phyloP scores from a whole-genome alignment of 2,329 filamentous ascomycete genomes.

The Capronia epimyces region DNA sequence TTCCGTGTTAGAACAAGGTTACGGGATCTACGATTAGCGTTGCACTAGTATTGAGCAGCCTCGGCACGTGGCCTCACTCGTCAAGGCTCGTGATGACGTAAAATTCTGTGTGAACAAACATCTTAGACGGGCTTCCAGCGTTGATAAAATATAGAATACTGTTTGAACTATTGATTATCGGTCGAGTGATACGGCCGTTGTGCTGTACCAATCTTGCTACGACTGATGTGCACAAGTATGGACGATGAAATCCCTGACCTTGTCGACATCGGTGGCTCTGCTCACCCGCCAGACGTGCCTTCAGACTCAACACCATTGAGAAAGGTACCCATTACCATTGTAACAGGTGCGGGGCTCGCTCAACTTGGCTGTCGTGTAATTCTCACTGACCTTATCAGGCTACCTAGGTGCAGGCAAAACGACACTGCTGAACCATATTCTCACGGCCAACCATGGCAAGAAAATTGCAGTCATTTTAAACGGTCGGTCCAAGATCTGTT shows the following conservation, averaged over 20 bases:
- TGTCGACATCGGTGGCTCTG: slow-evolving; percentile 33
- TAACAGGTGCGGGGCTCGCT: slow-evolving; percentile 40
- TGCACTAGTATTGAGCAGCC: neutral
- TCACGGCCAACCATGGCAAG: slow-evolving; percentile 92
- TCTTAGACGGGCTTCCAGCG: too few species aligned
- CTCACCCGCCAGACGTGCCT: slow-evolving; percentile 11
- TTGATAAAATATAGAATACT: too few species aligned
- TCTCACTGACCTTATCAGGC: slow-evolving; percentile 48
- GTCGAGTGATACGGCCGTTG: neutral
- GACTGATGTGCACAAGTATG: slow-evolving; percentile 5
- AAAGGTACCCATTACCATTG: slow-evolving; percentile 48
- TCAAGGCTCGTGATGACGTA: neutral
- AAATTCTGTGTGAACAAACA: neutral
- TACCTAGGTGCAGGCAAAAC: slow-evolving; percentile 96
- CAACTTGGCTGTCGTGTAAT: neutral
- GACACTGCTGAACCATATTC: slow-evolving; percentile 89
- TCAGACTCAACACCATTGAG: slow-evolving; percentile 29
- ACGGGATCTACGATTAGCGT: slow-evolving; percentile 1
- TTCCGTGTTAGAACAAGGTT: neutral
- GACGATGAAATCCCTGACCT: slow-evolving; percentile 43
- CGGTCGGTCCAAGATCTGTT: slow-evolving; percentile 45
- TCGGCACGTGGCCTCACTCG: neutral
- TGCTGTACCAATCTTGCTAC: too few species aligned
- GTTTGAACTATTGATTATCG: neutral
- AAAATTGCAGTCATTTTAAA: slow-evolving; percentile 98